Conservation (phyloP, 2,329 filamentous ascomycete species). For the Paecilomyces variotii region DNA sequence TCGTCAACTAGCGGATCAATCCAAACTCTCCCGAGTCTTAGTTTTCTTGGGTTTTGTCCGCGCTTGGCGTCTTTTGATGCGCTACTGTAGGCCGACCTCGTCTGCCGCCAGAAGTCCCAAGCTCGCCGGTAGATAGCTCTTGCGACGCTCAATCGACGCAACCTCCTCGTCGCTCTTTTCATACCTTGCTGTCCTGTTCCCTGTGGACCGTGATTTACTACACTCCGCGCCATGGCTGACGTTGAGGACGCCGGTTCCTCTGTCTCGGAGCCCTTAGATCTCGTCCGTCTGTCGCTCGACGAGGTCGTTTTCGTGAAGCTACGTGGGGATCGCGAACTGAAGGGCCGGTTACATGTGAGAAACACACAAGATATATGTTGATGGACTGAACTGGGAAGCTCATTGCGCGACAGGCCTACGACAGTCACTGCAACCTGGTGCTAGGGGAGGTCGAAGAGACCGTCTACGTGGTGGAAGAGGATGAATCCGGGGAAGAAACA, state of each 20-base stretch:
- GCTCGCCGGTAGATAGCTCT: neutral
- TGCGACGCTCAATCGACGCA: neutral
- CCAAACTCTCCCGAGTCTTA: neutral
- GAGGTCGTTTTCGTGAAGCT: conserved; percentile 97
- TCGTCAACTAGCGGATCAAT: neutral
- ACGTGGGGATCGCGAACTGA: conserved; percentile 87
- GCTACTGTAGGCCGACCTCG: neutral
- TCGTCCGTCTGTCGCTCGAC: conserved; percentile 88
- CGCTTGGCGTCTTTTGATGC: neutral
- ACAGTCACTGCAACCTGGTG: conserved; percentile 96
- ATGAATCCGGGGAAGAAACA: conserved; percentile 65
- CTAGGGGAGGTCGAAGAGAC: conserved; percentile 96
- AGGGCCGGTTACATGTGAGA: conserved; percentile 86
- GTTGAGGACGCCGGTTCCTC: conserved; percentile 63
- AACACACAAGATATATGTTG: neutral
- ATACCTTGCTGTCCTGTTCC: neutral
- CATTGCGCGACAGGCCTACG: conserved; percentile 64
- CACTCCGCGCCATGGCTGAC: conserved; percentile 62
- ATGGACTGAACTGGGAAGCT: conserved; percentile 3
- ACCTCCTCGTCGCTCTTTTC: neutral
- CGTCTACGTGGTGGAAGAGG: conserved; percentile 86
- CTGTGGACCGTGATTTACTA: neutral
- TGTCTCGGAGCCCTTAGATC: conserved; percentile 86
- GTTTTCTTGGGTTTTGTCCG: neutral
- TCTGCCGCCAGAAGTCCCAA: neutral